Base-by-base conservation (phyloP, 1,284 basidiomycete species). In the Inonotus hispidus region DNA sequence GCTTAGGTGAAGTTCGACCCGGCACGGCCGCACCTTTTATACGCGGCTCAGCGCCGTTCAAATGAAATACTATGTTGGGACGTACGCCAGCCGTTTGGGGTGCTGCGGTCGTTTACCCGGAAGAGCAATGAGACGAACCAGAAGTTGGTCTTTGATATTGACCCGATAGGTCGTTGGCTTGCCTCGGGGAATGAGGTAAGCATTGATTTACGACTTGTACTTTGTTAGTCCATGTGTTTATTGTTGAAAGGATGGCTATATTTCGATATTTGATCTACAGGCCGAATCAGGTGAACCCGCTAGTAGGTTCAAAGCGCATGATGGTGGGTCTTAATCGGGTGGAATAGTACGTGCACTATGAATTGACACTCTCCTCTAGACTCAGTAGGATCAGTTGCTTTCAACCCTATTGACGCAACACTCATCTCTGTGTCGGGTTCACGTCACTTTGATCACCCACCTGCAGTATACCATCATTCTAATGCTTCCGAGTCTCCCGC, bases 1-100 rank as follows among this genome's bases (percentile, higher is more conserved):
- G 14, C 67, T 23, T 52, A 95, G 92, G 74, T 96, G 47, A 80
- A 82, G 63, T 96, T 94, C 73, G 89, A 94, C 68, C 90, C 92
- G 0, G 73, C 77, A 13, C 77, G 78, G 39, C 85, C 90, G 0
- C 82, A 90, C 61, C 73, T 91, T 0, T 71, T 96, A 19, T 95
- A 92, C 66, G 88, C 90, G 0, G 81, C 90, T 0, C 94, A 90
- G 63, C 81, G 94, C 13, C 78, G 88, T 11, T 80, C 80, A n/a
- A 76, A 77, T 11, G 69, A 68, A 0, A 79, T 95, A 29, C 87
- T 87, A 67, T 79, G 82, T 55, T 96, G 88, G 86, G 94, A 96
- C 71, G 70, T 94, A 7, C 81, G 85, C 0, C 81, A 88, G 65
- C 75, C 82, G 1, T 76, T 78, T 21, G 62, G 65, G 0, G 83